Percentiles rank a stretch among this genome's conserved stretches.
Conservation (phyloP, 2,329 filamentous ascomycete species). For the Beauveria sp. region DNA sequence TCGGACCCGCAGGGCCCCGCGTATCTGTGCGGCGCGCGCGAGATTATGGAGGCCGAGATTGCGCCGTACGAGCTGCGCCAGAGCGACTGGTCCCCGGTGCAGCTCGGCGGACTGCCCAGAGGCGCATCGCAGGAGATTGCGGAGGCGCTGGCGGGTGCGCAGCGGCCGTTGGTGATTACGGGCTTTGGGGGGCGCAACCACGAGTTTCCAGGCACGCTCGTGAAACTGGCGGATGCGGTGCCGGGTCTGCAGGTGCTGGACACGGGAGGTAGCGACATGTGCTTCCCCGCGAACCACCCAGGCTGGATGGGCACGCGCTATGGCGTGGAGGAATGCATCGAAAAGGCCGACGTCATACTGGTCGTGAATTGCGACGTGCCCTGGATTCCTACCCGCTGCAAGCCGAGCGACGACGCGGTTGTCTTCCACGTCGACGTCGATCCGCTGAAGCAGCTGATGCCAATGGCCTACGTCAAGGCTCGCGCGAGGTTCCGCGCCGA, state of each 20-base stretch:
- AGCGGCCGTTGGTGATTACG: conserved; percentile 61
- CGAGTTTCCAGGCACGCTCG: conserved; percentile 50
- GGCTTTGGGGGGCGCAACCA: conserved; percentile 68
- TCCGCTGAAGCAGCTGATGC: conserved; percentile 64
- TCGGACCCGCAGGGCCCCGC: conserved; percentile 73
- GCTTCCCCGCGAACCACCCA: conserved; percentile 64
- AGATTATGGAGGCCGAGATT: conserved; percentile 82
- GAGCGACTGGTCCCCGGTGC: conserved; percentile 61
- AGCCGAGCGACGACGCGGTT: conserved; percentile 42
- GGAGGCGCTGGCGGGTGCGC: conserved; percentile 53
- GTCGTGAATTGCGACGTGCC: conserved; percentile 87
- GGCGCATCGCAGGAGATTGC: conserved; percentile 52
- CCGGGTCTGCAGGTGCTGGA: conserved; percentile 66
- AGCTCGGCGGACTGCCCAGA: conserved; percentile 51
- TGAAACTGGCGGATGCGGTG: conserved; percentile 59
- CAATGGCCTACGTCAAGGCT: conserved; percentile 63
- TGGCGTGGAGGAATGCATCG: conserved; percentile 65
- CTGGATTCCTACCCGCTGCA: conserved; percentile 76
- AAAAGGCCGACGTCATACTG: conserved; percentile 73
- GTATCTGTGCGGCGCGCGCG: conserved; percentile 69
- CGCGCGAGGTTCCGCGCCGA: conserved; percentile 61
- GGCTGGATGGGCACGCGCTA: conserved; percentile 64
- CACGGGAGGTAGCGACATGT: conserved; percentile 73
- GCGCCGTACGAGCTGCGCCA: conserved; percentile 63
- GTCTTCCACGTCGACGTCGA: conserved; percentile 61